Evolutionary conservation across 23 red algal species (phyloP), one percentile per base, ranked within the genome.

Genomic region (Gracilariopsis chorda): DNA sequence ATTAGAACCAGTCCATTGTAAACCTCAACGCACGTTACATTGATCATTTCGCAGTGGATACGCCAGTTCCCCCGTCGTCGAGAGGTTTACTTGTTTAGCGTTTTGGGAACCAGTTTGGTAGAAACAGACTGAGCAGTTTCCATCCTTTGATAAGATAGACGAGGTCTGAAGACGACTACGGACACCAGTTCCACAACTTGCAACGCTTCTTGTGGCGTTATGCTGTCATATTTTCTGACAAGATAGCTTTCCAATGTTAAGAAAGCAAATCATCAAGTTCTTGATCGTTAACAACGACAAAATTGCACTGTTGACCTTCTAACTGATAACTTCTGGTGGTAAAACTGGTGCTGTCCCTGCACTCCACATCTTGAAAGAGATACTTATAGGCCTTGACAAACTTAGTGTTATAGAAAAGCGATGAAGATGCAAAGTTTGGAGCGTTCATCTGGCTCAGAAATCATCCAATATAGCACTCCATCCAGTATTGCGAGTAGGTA

Each of bases 391-490:
- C 13, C 40, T 75, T 40, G 2, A 46, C 17, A 47, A 75, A 75
- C 46, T 48, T 46, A 7, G 69, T 7, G 40, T 51, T 37, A 21
- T 75, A 13, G 35, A 75, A 46, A 7, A 75, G 69, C 11, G 37
- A 47, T 51, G 69, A 46, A 25, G 69, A 3, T 75, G 69, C 69
- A 28, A 75, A 40, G 69, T 36, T 75, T 51, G 24, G 13, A n/a
- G 32, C 69, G 10, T 51, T 47, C 17, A 75, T 46, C 47, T 40
- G 40, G 10, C 32, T 24, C 30, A 75, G 17, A 47, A 36, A 45
- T 40, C 37, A 46, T 12, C 69, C 69, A 29, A 75, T 75, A 75
- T 75, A 75, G 2, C 69, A 13, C 37, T 75, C 69, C 69, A 51
- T 75, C 69, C 69, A 75, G 47, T 46, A 7, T 36, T 43, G 69